Evolutionary conservation across 805 yeast genomes (phyloP).

Genomic region (Yarrowia sp.): DNA sequence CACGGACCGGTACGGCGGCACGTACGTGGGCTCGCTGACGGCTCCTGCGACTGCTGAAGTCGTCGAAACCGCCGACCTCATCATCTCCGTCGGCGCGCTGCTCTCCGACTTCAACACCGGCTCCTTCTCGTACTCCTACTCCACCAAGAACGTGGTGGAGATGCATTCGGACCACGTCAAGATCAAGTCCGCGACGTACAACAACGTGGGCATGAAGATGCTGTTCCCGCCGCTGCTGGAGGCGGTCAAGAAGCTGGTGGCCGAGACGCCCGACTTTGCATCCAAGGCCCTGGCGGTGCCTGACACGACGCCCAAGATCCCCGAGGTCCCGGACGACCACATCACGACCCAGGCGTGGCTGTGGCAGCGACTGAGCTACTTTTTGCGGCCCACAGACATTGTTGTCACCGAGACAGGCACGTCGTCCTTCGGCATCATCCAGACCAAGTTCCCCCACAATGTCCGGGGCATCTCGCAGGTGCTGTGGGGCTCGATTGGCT

Average conservation of each 20-base stretch:
- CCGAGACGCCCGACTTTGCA: constrained; percentile 37
- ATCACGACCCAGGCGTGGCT: constrained; percentile 46
- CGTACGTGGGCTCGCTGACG: constrained; percentile 79
- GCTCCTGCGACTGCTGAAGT: constrained; percentile 66
- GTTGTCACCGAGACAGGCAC: constrained; percentile 66
- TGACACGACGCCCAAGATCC: constrained; percentile 51
- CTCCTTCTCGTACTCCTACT: constrained; percentile 59
- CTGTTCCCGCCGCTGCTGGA: constrained; percentile 38
- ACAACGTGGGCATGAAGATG: constrained; percentile 53
- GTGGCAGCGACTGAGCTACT: constrained; percentile 52
- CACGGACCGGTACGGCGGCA: constrained; percentile 75
- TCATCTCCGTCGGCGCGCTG: constrained; percentile 77
- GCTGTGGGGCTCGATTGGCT: constrained; percentile 67
- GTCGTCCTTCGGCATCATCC: constrained; percentile 59
- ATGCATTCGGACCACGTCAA: constrained; percentile 57
- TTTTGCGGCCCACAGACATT: constrained; percentile 57
- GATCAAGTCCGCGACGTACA: constrained; percentile 51
- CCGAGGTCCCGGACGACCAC: constrained; percentile 50
- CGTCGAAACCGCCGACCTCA: constrained; percentile 72
- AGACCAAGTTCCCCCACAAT: constrained; percentile 53
- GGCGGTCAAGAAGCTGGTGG: constrained; percentile 25
- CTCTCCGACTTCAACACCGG: constrained; percentile 90
- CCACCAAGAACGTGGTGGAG: constrained; percentile 53
- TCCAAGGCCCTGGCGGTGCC: constrained; percentile 49
- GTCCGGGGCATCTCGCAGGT: constrained; percentile 58